These are phyloP conservation scores for Fusarium tjaetaba DNA, from an alignment of 2,329 filamentous ascomycete genomes.

Conservation along the genomic window DNA sequence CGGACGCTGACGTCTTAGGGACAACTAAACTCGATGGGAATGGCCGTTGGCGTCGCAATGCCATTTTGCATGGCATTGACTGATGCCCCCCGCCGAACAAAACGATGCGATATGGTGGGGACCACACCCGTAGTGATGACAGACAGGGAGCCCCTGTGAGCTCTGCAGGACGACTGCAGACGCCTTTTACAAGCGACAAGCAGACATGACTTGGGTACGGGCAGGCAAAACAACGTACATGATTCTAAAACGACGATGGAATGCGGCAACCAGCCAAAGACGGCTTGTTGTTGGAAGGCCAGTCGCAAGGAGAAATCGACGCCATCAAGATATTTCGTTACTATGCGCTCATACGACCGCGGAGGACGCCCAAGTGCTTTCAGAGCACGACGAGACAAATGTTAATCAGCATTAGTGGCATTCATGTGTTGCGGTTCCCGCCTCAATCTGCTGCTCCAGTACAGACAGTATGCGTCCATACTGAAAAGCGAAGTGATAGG, in stretches of 20 bases:
- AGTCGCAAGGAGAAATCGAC: background rate
- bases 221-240: slow-evolving; percentile 18
- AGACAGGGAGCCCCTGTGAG: slow-evolving; percentile 44
- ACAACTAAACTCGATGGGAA: slow-evolving; percentile 44
- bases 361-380: slow-evolving; percentile 11
- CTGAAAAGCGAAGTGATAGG: slow-evolving; percentile 32
- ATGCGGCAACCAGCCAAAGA: background rate
- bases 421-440: slow-evolving; percentile 14
- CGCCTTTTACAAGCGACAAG: slow-evolving; percentile 7
- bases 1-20: slow-evolving; percentile 41
- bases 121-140: slow-evolving; percentile 38
- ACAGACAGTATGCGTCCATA: slow-evolving; percentile 8
- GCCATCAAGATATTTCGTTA: background rate
- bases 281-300: background rate
- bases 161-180: slow-evolving; percentile 35
- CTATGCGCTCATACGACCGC: background rate
- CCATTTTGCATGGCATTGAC: slow-evolving; percentile 44
- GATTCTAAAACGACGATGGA: background rate
- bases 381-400: slow-evolving; percentile 22
- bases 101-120: slow-evolving; percentile 40
- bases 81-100: slow-evolving; percentile 37
- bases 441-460: slow-evolving; percentile 26
- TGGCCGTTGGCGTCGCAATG: slow-evolving; percentile 44
- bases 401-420: slow-evolving; percentile 22
- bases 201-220: slow-evolving; percentile 10